These are phyloP conservation scores for Cymbomonas tetramitiformis DNA, from an alignment of 139 green algal genomes.

Conservation along the genomic window DNA sequence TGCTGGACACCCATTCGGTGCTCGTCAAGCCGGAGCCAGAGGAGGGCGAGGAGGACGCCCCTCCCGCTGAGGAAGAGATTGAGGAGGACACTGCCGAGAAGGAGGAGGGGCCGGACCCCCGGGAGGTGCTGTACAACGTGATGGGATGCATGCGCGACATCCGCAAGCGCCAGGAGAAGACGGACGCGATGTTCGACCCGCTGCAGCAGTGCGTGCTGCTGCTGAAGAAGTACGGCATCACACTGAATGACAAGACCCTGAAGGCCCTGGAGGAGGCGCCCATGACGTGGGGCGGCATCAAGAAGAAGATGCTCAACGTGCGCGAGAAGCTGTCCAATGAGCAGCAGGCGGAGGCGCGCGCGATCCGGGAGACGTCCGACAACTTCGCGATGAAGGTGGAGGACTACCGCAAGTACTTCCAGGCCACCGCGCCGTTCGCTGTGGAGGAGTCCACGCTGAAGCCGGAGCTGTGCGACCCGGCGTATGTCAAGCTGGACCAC, in stretches of 20 bases:
- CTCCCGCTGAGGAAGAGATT: constrained; percentile 13
- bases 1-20: constrained; percentile 32
- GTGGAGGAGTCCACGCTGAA: constrained; percentile 29
- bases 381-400: constrained; percentile 59
- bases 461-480: constrained; percentile 37
- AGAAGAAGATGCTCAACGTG: constrained; percentile 64
- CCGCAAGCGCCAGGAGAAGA: constrained; percentile 52
- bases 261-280: constrained; percentile 51
- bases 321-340: constrained; percentile 48
- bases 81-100: neutral
- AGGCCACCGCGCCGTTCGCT: constrained; percentile 50
- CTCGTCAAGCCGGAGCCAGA: neutral
- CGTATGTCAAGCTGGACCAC: constrained; percentile 16
- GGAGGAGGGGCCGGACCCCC: constrained; percentile 31
- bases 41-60: constrained; percentile 4
- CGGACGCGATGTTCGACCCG: constrained; percentile 70
- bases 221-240: constrained; percentile 51
- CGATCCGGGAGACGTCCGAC: constrained; percentile 61
- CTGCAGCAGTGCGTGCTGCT: constrained; percentile 53
- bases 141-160: constrained; percentile 75
- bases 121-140: constrained; percentile 46
- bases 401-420: constrained; percentile 63
- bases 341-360: constrained; percentile 58
- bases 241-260: constrained; percentile 31
- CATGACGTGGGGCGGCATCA: constrained; percentile 33